phyloP scores from a whole-genome alignment of 2,329 filamentous ascomycete genomes.

The Cercospora sp. region DNA sequence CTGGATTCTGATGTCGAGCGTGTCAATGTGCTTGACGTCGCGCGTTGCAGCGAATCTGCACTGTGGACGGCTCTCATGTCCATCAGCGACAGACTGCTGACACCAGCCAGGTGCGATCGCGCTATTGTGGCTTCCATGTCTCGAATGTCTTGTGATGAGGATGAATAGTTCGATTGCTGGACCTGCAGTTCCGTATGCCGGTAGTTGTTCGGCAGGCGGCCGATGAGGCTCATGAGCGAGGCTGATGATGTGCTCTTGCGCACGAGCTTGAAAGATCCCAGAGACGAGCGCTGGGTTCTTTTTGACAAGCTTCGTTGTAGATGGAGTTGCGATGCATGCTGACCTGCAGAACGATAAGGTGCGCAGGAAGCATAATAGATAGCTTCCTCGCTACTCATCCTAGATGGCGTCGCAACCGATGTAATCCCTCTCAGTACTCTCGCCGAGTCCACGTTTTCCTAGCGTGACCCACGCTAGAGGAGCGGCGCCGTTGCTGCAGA shows the following conservation, averaged over 20 bases:
- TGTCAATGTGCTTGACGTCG: constrained; percentile 21
- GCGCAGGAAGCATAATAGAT: constrained; percentile 26
- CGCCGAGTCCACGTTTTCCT: constrained; percentile 13
- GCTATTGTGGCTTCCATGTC: constrained; percentile 1
- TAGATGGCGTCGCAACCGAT: constrained; percentile 13
- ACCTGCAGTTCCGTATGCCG: not conserved
- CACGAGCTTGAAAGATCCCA: not conserved
- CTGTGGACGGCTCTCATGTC: not conserved
- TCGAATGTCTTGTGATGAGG: not conserved
- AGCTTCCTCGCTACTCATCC: constrained; percentile 16
- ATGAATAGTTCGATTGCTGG: not conserved
- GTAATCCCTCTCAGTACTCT: constrained; percentile 10
- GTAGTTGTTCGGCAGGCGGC: constrained; percentile 1
- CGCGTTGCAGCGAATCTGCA: constrained; percentile 17
- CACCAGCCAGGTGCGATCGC: not conserved
- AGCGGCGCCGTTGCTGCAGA: constrained; percentile 10
- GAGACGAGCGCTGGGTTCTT: not conserved
- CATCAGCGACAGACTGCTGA: not conserved
- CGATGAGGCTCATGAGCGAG: not conserved
- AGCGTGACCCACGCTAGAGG: constrained; percentile 7
- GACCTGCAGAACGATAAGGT: constrained; percentile 24
- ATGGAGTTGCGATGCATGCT: constrained; percentile 8
- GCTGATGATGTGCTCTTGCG: not conserved
- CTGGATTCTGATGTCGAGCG: constrained; percentile 14
- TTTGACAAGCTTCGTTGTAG: not conserved